phyloP scores from a whole-genome alignment of 345 rosid species.

The Bretschneidera sinensis region DNA sequence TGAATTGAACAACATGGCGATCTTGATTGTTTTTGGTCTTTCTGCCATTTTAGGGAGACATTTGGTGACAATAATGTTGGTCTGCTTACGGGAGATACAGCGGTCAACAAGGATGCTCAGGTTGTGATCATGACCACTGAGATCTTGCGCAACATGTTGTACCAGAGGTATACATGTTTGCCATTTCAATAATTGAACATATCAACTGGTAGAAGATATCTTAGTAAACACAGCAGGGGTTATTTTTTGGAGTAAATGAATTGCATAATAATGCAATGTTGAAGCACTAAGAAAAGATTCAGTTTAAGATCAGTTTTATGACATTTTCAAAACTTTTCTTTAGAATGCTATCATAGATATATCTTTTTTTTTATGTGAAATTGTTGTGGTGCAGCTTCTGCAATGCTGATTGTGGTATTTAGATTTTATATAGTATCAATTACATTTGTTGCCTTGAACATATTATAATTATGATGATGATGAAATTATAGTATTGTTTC shows the following conservation, averaged over 20 bases:
- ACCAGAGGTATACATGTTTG: constrained; percentile 56
- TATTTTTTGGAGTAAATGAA: background rate
- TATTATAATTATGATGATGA: background rate
- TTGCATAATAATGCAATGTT: background rate
- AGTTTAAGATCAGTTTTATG: too few relatives aligned
- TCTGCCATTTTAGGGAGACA: constrained; percentile 43
- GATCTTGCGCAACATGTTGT: constrained; percentile 93
- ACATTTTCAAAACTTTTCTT: too few relatives aligned
- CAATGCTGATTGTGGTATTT: background rate
- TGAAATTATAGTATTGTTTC: background rate
- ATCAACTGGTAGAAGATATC: background rate
- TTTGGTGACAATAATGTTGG: constrained; percentile 92
- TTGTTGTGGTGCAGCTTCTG: too few relatives aligned
- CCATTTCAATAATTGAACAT: too few relatives aligned
- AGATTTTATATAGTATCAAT: background rate
- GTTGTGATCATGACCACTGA: constrained; percentile 91
- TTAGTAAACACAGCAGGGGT: background rate
- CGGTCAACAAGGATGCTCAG: constrained; percentile 79
- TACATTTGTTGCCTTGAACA: too few relatives aligned
- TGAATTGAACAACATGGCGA: background rate
- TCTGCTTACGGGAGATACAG: constrained; percentile 89
- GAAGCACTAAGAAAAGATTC: background rate
- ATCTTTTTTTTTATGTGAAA: too few relatives aligned
- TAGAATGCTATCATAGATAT: too few relatives aligned
- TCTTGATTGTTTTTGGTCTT: constrained; percentile 11